A percentile compares a stretch with the other conserved stretches of the same genome.
Conservation (phyloP, 2,329 filamentous ascomycete species). For the Pestalotiopsis sp. region DNA sequence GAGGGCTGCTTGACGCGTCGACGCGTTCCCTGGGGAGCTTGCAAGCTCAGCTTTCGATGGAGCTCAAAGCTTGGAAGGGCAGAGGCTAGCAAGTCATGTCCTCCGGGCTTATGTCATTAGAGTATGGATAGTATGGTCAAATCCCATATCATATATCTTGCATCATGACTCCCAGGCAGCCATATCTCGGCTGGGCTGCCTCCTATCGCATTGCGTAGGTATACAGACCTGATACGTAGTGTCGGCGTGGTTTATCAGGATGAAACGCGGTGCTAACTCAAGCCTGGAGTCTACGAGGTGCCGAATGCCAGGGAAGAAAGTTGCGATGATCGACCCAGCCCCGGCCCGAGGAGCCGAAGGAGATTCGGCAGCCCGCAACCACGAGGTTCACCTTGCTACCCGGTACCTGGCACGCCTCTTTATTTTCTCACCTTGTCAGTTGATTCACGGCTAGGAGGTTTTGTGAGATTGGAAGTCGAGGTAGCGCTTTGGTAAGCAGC, state of each 20-base stretch:
- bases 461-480: not conserved
- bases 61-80: not conserved
- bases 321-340: not conserved
- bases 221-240: not conserved
- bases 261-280: too few relatives aligned
- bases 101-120: not conserved
- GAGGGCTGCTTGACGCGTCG: not conserved
- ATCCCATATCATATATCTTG: not conserved
- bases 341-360: not conserved
- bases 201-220: not conserved
- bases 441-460: not conserved
- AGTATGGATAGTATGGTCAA: not conserved
- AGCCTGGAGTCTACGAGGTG: too few relatives aligned
- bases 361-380: not conserved
- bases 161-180: not conserved
- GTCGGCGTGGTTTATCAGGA: not conserved
- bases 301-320: not conserved
- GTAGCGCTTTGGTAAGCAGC: not conserved
- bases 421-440: not conserved
- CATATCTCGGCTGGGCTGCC: not conserved
- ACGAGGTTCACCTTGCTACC: not conserved
- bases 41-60: not conserved
- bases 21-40: not conserved
- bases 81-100: slow-evolving; percentile 12
- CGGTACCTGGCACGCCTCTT: not conserved